A percentile compares a stretch with the other conserved stretches of the same genome.
These are phyloP conservation scores for Talaromyces proteolyticus DNA, from an alignment of 495 filamentous ascomycete species.

Conservation along the genomic window DNA sequence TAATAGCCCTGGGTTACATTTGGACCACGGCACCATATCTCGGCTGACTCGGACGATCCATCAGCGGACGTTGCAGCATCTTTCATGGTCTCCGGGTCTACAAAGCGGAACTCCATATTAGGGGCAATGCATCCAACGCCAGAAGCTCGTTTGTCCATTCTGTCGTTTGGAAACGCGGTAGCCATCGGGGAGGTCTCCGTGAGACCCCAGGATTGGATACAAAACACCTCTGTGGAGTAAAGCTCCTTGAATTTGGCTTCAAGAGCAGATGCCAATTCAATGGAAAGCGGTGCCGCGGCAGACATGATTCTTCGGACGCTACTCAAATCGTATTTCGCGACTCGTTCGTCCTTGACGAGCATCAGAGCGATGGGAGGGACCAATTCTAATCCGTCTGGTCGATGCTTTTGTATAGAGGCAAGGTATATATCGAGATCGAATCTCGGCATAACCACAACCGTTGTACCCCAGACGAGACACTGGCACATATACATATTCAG, in stretches of 20 bases:
- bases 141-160: constrained; percentile 48
- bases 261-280: constrained; percentile 55
- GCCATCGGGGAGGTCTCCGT: constrained; percentile 51
- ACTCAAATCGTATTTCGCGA: constrained; percentile 65
- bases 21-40: constrained; percentile 51
- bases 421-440: no score
- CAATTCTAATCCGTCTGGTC: no score
- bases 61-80: constrained; percentile 35
- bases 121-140: constrained; percentile 53
- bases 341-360: constrained; percentile 61
- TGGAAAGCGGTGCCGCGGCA: constrained; percentile 73
- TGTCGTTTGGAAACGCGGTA: constrained; percentile 38
- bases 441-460: no score
- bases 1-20: constrained; percentile 64
- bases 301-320: constrained; percentile 68
- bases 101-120: constrained; percentile 53
- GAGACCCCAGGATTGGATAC: constrained; percentile 79
- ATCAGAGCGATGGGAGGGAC: constrained; percentile 75
- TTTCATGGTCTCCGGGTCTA: constrained; percentile 44
- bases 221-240: constrained; percentile 55
- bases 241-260: constrained; percentile 59
- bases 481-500: no score
- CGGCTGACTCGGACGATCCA: constrained; percentile 45
- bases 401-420: no score
- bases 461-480: no score